Evolutionary conservation across 768 basidiomycete species (phyloP).

Genomic region (Termitomyces sp.): DNA sequence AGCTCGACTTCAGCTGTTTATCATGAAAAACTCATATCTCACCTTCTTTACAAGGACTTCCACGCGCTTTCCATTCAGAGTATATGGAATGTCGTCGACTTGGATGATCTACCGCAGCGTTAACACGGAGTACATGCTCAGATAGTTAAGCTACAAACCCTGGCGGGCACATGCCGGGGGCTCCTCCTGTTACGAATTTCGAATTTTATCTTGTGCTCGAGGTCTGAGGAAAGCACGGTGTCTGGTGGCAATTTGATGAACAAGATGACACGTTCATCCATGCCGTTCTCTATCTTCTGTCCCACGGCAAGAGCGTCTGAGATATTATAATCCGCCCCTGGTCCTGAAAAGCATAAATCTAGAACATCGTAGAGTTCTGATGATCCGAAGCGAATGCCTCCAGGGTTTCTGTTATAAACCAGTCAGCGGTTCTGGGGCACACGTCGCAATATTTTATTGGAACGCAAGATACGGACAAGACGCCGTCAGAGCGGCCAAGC

Average conservation of each 20-base stretch:
- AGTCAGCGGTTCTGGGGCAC: constrained; percentile 19
- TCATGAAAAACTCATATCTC: constrained; percentile 10
- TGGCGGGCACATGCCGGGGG: constrained; percentile 72
- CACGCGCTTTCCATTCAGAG: constrained; percentile 76
- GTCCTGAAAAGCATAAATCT: constrained; percentile 51
- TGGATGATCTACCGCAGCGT: constrained; percentile 50
- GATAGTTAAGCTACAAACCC: constrained; percentile 33
- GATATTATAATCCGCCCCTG: constrained; percentile 31
- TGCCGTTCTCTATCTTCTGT: constrained; percentile 55
- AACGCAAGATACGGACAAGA: constrained; percentile 44
- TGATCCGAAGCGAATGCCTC: constrained; percentile 79
- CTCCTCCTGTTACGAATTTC: constrained; percentile 61
- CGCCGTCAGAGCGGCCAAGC: constrained; percentile 80
- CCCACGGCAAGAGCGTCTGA: constrained; percentile 70
- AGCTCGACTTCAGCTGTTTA: not conserved
- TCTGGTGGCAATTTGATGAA: constrained; percentile 63
- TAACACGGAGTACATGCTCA: not conserved
- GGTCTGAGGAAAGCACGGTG: constrained; percentile 38
- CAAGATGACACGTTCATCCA: constrained; percentile 71
- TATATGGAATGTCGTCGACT: constrained; percentile 69
- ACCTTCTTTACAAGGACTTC: constrained; percentile 79
- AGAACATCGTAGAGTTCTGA: constrained; percentile 79
- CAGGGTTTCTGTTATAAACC: constrained; percentile 53
- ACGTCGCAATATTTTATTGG: constrained; percentile 2
- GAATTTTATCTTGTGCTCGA: constrained; percentile 52